Evolutionary conservation across 2,329 filamentous ascomycete genomes (phyloP).

Genomic region (Colletotrichum magnum): DNA sequence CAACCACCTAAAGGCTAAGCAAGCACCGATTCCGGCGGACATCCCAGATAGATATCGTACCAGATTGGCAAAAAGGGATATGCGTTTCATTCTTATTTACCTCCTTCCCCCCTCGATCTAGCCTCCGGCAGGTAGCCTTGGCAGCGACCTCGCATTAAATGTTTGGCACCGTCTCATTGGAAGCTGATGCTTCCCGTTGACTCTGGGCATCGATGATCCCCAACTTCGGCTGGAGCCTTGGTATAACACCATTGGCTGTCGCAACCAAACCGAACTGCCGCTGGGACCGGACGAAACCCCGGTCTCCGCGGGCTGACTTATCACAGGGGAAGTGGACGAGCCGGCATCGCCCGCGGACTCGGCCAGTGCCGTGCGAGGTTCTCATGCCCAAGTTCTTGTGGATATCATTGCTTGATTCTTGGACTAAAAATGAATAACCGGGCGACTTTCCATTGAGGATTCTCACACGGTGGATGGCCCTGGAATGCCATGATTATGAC

Average conservation of each 20-base stretch:
- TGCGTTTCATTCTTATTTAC: conserved; percentile 25
- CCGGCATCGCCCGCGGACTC: not conserved
- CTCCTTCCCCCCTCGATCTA: conserved; percentile 38
- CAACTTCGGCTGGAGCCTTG: conserved; percentile 1
- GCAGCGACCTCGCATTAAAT: conserved; percentile 10
- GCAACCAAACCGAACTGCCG: conserved; percentile 1
- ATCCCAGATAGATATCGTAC: no score
- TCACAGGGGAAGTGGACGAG: not conserved
- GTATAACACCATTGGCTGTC: not conserved
- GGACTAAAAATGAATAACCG: not conserved
- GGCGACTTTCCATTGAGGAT: not conserved
- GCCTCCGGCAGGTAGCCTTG: conserved; percentile 31
- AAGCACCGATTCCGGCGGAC: no score
- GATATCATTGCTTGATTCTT: no score
- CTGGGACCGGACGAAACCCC: not conserved
- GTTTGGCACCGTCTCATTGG: conserved; percentile 22
- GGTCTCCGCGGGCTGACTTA: not conserved
- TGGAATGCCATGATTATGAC: no score
- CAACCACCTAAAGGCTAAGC: not conserved
- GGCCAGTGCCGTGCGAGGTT: not conserved
- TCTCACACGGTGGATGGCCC: not conserved
- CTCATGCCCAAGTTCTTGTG: not conserved
- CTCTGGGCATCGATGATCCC: conserved; percentile 7
- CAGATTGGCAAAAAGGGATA: not conserved
- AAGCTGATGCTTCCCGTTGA: not conserved